Conservation (phyloP, 768 basidiomycete species). For the Pholiota molesta region DNA sequence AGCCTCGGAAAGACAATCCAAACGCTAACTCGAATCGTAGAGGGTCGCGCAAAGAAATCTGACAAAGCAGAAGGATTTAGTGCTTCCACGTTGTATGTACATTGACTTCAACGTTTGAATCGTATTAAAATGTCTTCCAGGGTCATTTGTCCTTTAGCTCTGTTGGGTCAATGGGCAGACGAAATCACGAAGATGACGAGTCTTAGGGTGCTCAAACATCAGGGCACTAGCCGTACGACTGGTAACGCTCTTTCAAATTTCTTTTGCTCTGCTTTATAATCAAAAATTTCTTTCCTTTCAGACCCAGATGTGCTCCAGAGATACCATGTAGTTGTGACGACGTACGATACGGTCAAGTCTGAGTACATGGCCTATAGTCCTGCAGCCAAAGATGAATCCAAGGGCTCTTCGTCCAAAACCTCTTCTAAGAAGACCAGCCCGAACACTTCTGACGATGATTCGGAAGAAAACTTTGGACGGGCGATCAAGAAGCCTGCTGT, state of each 20-base stretch:
- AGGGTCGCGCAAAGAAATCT: conserved; percentile 69
- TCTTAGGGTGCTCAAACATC: conserved; percentile 79
- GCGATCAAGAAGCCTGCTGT: conserved; percentile 43
- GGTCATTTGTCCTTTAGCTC: conserved; percentile 84
- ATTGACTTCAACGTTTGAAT: not conserved
- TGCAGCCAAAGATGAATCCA: conserved; percentile 57
- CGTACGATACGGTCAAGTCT: conserved; percentile 82
- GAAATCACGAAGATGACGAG: conserved; percentile 78
- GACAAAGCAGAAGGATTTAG: conserved; percentile 77
- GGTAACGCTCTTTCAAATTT: conserved; percentile 41
- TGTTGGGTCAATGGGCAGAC: conserved; percentile 89
- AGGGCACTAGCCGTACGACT: conserved; percentile 74
- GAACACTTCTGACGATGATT: conserved; percentile 38
- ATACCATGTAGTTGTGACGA: conserved; percentile 81
- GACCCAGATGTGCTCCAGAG: conserved; percentile 57
- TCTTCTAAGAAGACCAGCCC: conserved; percentile 34
- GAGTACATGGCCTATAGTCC: conserved; percentile 65
- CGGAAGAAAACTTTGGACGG: conserved; percentile 51
- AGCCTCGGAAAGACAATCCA: conserved; percentile 93
- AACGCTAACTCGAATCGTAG: conserved; percentile 83
- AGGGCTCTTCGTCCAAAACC: conserved; percentile 40
- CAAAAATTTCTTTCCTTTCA: conserved; percentile 24
- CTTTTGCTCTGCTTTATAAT: not conserved
- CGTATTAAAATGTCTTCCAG: conserved; percentile 39
- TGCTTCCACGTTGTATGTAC: conserved; percentile 66